Conservation (phyloP, 1,284 basidiomycete species). For the Tetrapyrgos nigripes region DNA sequence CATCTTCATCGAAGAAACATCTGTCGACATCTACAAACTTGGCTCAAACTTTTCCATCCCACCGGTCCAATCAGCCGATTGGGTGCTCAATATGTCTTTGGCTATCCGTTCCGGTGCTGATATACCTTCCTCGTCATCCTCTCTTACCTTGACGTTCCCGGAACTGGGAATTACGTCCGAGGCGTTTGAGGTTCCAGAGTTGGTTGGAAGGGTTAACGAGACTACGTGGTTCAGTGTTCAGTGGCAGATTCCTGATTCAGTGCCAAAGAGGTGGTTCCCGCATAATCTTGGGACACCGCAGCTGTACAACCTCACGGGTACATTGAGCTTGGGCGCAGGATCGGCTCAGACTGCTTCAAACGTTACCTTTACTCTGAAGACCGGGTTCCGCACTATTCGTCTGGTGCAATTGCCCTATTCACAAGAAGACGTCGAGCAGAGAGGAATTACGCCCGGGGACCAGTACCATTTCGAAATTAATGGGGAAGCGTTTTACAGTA, state of each 20-base stretch:
- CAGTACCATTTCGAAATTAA: conserved; percentile 67
- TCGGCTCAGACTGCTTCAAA: conserved; percentile 10
- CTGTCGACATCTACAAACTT: conserved; percentile 60
- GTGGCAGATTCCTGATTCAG: conserved; percentile 52
- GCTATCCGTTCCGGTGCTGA: conserved; percentile 49
- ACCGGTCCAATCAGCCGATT: conserved; percentile 52
- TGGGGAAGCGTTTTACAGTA: conserved; percentile 59
- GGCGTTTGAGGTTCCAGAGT: conserved; percentile 29
- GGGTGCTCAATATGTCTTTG: conserved; percentile 63
- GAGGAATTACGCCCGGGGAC: conserved; percentile 63
- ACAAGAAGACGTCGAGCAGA: conserved; percentile 46
- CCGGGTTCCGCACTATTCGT: conserved; percentile 63
- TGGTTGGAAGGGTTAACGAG: conserved; percentile 37
- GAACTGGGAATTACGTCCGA: conserved; percentile 49
- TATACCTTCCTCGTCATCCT: conserved; percentile 33
- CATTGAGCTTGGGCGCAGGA: conserved; percentile 23
- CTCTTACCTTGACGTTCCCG: conserved; percentile 50
- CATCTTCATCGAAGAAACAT: conserved; percentile 58
- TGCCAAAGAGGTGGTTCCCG: conserved; percentile 60
- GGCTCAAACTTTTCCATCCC: conserved; percentile 49
- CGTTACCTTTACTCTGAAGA: conserved; percentile 45
- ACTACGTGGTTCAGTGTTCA: conserved; percentile 48
- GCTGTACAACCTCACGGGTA: conserved; percentile 55
- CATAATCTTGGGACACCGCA: conserved; percentile 60
- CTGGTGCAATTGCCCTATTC: conserved; percentile 56